Evolutionary conservation across 2,329 filamentous ascomycete species (phyloP), one percentile per base, ranked within the genome.

Genomic region (Aspergillus uvarum): DNA sequence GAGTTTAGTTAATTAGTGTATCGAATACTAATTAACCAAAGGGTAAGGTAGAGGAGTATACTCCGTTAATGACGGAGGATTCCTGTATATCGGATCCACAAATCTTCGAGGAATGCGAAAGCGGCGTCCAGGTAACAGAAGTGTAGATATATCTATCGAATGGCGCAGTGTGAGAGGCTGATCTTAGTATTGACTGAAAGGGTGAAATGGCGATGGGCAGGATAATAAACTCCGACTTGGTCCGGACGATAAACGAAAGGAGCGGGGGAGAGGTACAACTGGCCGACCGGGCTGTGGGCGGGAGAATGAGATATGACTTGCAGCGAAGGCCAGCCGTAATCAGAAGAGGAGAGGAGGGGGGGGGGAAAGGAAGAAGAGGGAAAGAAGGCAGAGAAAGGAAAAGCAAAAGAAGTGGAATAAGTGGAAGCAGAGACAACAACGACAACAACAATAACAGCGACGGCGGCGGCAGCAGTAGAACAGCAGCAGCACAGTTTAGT

Each of bases 141-240:
- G 2, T 3, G 38, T 7, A 44, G n/a, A 10, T 44, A n/a, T 12
- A 19, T 44, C 38, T 16, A 19, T n/a, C n/a, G 14, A 35, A 12
- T 35, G 32, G 32, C 32, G 32, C 32, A 12, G 32, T 12, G 32
- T 35, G 12, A 35, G 5, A 35, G 12, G 14, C 32, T 35, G 32
- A 19, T n/a, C 38, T 44, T 19, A 19, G 16, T 44, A 44, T 44
- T 19, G 38, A 44, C 16, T 44, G 38, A n/a, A 7, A 19, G 16
- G 38, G 38, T 44, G 38, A 44, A 19, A 19, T 14, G 44, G 32
- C 47, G 42, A 48, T 55, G 29, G 42, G 32, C 42, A 55, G 56
- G 47, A 55, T 32, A 52, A 59, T 60, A 62, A 59, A 62, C 47
- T 64, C 64, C 62, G 62, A 63, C 47, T 38, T 60, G 14, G 44